phyloP scores from a whole-genome alignment of 495 filamentous ascomycete genomes.

The Neurospora sp. region DNA sequence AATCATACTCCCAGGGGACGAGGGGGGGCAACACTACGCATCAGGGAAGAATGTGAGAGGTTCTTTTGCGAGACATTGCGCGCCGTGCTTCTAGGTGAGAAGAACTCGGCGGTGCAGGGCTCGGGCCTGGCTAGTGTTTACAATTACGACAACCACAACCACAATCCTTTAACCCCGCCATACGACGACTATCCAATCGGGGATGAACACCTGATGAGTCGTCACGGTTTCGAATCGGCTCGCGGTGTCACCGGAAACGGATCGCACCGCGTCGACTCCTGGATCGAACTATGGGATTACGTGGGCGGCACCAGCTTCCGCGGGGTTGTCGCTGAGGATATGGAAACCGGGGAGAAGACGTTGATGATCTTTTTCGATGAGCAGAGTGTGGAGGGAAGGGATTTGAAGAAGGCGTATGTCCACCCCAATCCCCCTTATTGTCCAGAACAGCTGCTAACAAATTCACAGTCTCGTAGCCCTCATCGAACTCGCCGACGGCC shows the following conservation, averaged over 20 bases:
- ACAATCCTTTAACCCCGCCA: constrained; percentile 26
- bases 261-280: constrained; percentile 29
- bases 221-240: background rate
- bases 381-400: constrained; percentile 48
- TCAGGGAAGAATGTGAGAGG: constrained; percentile 99
- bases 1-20: constrained; percentile 29
- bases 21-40: constrained; percentile 87
- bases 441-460: constrained; percentile 8
- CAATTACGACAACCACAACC: background rate
- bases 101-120: constrained; percentile 60
- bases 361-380: constrained; percentile 84
- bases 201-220: constrained; percentile 11
- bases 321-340: constrained; percentile 62
- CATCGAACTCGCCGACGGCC: constrained; percentile 72
- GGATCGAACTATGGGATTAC: constrained; percentile 86
- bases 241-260: constrained; percentile 2
- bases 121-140: constrained; percentile 63
- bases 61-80: constrained; percentile 95
- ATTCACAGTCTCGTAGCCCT: constrained; percentile 67
- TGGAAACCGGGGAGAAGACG: constrained; percentile 46
- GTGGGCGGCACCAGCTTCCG: constrained; percentile 70
- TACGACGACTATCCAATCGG: constrained; percentile 24
- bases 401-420: constrained; percentile 80
- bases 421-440: too few species aligned
- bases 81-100: constrained; percentile 91